These are phyloP conservation scores for Theileria annulata DNA, from an alignment of 169 alveolate genomes.

Conservation along the genomic window DNA sequence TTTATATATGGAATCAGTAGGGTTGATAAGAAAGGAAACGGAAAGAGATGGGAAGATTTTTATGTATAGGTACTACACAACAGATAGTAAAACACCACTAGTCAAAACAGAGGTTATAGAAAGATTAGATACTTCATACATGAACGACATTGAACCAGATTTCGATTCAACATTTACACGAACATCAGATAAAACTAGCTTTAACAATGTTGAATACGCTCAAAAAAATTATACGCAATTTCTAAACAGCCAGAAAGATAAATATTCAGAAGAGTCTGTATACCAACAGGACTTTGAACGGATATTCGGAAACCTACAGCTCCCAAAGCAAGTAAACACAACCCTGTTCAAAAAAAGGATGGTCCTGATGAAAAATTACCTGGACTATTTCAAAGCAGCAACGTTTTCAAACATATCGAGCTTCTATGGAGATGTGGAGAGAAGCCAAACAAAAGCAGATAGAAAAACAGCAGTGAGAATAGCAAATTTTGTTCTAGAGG, in stretches of 20 bases:
- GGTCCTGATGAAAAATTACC: constrained; percentile 42
- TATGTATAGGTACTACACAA: constrained; percentile 35
- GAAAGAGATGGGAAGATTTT: constrained; percentile 44
- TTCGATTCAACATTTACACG: background rate
- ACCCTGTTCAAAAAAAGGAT: constrained; percentile 47
- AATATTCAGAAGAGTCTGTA: background rate
- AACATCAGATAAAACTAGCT: background rate
- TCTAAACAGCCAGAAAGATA: background rate
- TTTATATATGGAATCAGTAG: constrained; percentile 11
- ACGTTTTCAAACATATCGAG: constrained; percentile 22
- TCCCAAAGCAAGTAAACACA: constrained; percentile 41
- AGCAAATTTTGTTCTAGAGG: background rate
- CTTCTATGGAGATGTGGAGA: constrained; percentile 39
- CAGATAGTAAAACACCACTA: background rate
- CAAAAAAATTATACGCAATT: constrained; percentile 18
- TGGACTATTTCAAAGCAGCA: constrained; percentile 52
- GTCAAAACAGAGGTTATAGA: background rate
- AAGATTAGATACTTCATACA: background rate
- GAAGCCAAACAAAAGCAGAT: constrained; percentile 26
- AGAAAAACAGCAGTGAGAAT: constrained; percentile 55
- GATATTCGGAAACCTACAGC: constrained; percentile 18
- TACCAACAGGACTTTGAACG: constrained; percentile 31
- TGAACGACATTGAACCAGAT: background rate
- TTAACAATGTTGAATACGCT: background rate
- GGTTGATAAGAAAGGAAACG: constrained; percentile 23